A percentile compares a stretch with the other conserved stretches of the same genome.
These are phyloP conservation scores for Pythium pectinolyticum DNA, from an alignment of 352 stramenopile genomes.

Conservation along the genomic window DNA sequence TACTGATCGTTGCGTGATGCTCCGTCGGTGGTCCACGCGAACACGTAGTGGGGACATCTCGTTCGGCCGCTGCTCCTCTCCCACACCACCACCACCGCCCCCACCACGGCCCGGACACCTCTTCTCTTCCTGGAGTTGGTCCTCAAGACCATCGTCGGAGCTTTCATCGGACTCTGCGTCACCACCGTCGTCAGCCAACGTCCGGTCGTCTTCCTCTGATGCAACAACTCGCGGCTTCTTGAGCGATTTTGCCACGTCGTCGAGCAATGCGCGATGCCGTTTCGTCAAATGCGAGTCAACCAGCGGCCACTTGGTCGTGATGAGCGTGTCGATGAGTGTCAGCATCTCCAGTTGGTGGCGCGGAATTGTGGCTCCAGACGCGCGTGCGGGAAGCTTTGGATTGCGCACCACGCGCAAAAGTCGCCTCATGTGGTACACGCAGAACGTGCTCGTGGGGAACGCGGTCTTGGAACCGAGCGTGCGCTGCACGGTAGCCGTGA, in stretches of 20 bases:
- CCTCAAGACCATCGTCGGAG: no score
- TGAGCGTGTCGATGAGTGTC: conserved; percentile 4
- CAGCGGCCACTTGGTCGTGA: neutral
- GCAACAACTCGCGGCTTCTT: no score
- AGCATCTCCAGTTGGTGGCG: conserved; percentile 3
- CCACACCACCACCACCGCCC: no score
- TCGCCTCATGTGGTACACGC: neutral
- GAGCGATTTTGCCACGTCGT: neutral
- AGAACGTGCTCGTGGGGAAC: neutral
- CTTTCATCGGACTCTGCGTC: no score
- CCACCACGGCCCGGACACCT: no score
- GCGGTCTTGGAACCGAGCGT: neutral
- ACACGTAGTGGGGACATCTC: no score
- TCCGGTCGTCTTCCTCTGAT: no score
- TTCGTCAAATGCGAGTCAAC: neutral
- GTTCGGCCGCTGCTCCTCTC: no score
- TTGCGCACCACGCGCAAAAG: neutral
- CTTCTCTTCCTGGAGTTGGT: conserved; percentile 1
- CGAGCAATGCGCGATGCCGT: neutral
- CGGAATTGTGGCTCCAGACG: neutral
- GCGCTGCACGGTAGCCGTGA: neutral
- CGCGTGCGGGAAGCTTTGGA: neutral
- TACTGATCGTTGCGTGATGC: no score
- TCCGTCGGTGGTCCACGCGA: no score
- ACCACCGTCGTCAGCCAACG: no score